Evolutionary conservation across 768 basidiomycete species (phyloP).

Genomic region (Coprinellus aureogranulatus): DNA sequence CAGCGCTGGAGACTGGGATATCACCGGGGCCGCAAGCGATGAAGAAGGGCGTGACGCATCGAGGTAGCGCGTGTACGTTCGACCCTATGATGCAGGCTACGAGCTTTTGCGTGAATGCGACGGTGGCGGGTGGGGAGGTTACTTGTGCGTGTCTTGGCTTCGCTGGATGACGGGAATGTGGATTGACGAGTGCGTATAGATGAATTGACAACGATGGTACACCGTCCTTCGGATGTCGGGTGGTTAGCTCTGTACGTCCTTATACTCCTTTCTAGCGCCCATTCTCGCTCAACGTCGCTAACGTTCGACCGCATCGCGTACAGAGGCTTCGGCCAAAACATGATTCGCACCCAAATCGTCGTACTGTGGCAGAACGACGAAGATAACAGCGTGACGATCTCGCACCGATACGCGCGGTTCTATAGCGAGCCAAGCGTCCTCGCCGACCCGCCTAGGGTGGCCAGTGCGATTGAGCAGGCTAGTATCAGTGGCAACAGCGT

Average conservation of each 20-base stretch:
- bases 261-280: background rate
- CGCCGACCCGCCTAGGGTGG: conserved; percentile 43
- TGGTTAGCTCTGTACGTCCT: conserved; percentile 52
- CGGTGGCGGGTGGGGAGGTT: conserved; percentile 37
- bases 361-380: conserved; percentile 46
- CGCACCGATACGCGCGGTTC: conserved; percentile 51
- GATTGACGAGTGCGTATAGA: conserved; percentile 26
- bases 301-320: background rate
- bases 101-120: conserved; percentile 46
- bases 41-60: conserved; percentile 11
- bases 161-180: background rate
- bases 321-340: conserved; percentile 50
- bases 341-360: conserved; percentile 53
- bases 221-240: conserved; percentile 32
- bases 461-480: conserved; percentile 32
- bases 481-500: conserved; percentile 9
- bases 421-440: conserved; percentile 48
- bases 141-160: conserved; percentile 38
- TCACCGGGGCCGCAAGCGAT: background rate
- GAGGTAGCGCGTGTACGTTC: background rate
- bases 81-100: background rate
- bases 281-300: background rate
- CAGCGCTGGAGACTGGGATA: no score
- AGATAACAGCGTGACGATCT: conserved; percentile 55
- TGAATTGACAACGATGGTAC: conserved; percentile 38